These are phyloP conservation scores for Alternaria ethzedia DNA, from an alignment of 2,329 filamentous ascomycete species.

Conservation along the genomic window DNA sequence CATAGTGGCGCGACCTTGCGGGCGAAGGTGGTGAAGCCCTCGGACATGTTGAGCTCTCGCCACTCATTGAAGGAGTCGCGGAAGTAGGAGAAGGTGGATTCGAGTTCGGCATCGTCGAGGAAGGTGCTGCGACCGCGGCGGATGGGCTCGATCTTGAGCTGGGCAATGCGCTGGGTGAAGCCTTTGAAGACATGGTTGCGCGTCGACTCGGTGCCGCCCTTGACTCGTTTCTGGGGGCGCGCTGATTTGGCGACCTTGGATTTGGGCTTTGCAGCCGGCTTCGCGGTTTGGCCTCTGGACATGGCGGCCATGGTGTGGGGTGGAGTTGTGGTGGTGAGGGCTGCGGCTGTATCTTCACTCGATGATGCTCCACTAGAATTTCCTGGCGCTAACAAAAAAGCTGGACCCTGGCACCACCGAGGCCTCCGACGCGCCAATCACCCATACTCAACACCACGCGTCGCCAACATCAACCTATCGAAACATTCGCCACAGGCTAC, in stretches of 20 bases:
- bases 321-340: slow-evolving; percentile 4
- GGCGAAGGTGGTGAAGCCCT: slow-evolving; percentile 78
- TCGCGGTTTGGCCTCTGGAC: slow-evolving; percentile 44
- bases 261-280: slow-evolving; percentile 13
- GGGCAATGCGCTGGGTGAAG: slow-evolving; percentile 87
- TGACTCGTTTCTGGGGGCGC: slow-evolving; percentile 67
- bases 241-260: slow-evolving; percentile 30
- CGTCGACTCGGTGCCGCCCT: slow-evolving; percentile 73
- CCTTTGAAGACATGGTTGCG: slow-evolving; percentile 91
- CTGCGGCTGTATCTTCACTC: slow-evolving; percentile 13
- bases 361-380: slow-evolving; percentile 38
- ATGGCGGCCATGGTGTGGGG: slow-evolving; percentile 51
- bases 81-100: slow-evolving; percentile 84
- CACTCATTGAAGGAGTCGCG: slow-evolving; percentile 83
- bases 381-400: slow-evolving; percentile 29
- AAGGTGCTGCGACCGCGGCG: slow-evolving; percentile 86
- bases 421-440: slow-evolving; percentile 17
- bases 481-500: neutral
- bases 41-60: slow-evolving; percentile 88
- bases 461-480: neutral
- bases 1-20: slow-evolving; percentile 76
- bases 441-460: slow-evolving; percentile 21
- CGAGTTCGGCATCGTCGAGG: slow-evolving; percentile 78
- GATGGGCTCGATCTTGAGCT: slow-evolving; percentile 91
- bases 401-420: slow-evolving; percentile 24